These are phyloP conservation scores for Gardenia jasminoides DNA, from an alignment of 257 asterid genomes.

Conservation along the genomic window DNA sequence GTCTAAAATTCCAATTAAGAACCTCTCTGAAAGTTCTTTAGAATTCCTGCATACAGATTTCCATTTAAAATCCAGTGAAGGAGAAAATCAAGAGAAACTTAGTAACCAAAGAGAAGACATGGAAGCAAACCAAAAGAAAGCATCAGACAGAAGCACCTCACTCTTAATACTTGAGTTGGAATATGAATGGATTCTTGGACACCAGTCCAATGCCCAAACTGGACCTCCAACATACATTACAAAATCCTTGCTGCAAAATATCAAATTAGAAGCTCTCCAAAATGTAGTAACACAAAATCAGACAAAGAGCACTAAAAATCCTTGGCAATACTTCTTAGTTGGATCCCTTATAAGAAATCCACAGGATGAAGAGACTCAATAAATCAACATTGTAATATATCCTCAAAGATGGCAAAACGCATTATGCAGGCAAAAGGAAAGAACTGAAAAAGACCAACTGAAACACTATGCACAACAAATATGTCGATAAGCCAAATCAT, in stretches of 20 bases:
- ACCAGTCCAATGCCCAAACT: slow-evolving; percentile 96
- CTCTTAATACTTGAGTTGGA: slow-evolving; percentile 37
- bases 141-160: slow-evolving; percentile 52
- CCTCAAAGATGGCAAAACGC: background rate
- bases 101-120: too few species aligned
- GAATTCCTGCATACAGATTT: background rate
- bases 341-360: background rate
- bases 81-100: slow-evolving; percentile 1
- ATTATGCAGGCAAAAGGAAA: slow-evolving; percentile 2
- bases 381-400: background rate
- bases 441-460: too few species aligned
- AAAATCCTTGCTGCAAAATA: slow-evolving; percentile 69
- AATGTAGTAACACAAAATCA: background rate
- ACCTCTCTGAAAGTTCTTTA: too few species aligned
- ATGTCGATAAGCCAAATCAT: too few species aligned
- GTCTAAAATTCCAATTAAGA: background rate
- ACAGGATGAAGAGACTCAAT: background rate
- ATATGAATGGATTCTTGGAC: slow-evolving; percentile 58
- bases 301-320: background rate
- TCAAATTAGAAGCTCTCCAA: background rate
- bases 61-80: background rate
- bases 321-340: background rate
- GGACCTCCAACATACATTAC: slow-evolving; percentile 85
- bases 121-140: background rate
- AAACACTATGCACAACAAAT: background rate